Base-by-base conservation (phyloP, 805 yeast species). In the Teunomyces kruisii region DNA sequence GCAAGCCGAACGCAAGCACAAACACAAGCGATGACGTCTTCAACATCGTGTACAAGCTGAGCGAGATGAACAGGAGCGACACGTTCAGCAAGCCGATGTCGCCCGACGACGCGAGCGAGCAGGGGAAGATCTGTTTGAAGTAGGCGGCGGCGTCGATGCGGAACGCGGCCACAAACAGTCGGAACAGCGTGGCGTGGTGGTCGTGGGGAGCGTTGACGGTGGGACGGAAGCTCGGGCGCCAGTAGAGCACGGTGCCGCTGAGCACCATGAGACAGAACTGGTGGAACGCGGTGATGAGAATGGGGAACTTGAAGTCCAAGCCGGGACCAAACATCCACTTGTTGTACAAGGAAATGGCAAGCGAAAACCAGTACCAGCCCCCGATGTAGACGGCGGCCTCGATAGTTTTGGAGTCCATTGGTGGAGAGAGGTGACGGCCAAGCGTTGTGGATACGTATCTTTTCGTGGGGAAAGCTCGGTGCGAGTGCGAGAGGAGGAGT, bases 321-420 rank as follows among this genome's bases (percentile, higher is more conserved):
- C 88, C 86, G 35, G 38, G 24, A 32, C 92, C 91, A 69, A 92
- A 94, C 97, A 92, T 92, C 97, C 97, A 90, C 68, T 91, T 91
- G 72, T 94, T 94, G 69, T 92, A 94, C 26, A 88, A 64, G 7
- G 91, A 83, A 14, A 87, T 79, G 13, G 86, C 67, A 45, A 86
- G 69, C 6, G 91, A 83, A 47, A 84, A 84, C 13, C 75, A 46
- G 54, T 85, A 87, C 95, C 94, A 87, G 4, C 87, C 86, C 6
- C 61, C 45, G 30, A 71, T 72, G 52, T 67, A 72, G 12, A 60
- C 32, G 4, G 49, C 39, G 5, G 71, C 61, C 45, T 63, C 59
- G 12, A 39, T 9, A 12, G 33, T 44, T 29, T 38, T 40, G 13
- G 39, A 12, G 39, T 37, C 40, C 30, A 37, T 37, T 14, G 27